phyloP scores from a whole-genome alignment of 768 basidiomycete genomes.

The Mycena epipterygia region DNA sequence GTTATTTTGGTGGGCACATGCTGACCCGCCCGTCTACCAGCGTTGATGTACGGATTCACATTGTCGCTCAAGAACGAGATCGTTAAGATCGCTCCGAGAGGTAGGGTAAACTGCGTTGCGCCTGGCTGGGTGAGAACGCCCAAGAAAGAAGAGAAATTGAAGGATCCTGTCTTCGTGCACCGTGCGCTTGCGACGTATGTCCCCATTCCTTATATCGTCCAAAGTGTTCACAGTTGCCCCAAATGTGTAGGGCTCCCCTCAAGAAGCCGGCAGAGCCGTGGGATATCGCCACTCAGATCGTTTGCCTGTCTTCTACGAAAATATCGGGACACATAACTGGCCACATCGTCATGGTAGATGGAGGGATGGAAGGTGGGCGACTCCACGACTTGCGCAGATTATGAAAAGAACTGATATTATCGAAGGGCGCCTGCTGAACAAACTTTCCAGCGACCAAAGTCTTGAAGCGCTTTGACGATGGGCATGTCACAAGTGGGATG shows the following conservation, averaged over 20 bases:
- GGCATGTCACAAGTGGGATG: too few relatives aligned
- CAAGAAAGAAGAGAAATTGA: constrained; percentile 70
- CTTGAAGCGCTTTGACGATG: too few relatives aligned
- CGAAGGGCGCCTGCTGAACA: constrained; percentile 6
- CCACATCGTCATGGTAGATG: constrained; percentile 77
- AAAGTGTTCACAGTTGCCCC: too few relatives aligned
- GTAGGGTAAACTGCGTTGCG: constrained; percentile 77
- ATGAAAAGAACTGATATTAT: constrained; percentile 45
- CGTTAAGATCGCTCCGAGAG: constrained; percentile 78
- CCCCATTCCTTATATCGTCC: neutral
- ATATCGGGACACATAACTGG: constrained; percentile 82
- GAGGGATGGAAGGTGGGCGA: constrained; percentile 81
- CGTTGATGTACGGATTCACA: constrained; percentile 80
- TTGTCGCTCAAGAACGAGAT: constrained; percentile 85
- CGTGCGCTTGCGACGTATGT: constrained; percentile 79
- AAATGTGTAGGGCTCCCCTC: constrained; percentile 70
- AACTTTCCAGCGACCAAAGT: neutral
- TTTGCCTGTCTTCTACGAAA: constrained; percentile 68
- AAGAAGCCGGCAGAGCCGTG: constrained; percentile 74
- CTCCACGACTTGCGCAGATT: neutral
- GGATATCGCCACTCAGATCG: constrained; percentile 78
- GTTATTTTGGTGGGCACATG: too few relatives aligned
- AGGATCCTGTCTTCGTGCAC: constrained; percentile 67
- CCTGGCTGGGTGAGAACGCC: constrained; percentile 80
- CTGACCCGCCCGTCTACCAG: constrained; percentile 45